These are phyloP conservation scores for Gonapodya prolifera DNA, from an alignment of 192 early-diverging fungal species.

Conservation along the genomic window DNA sequence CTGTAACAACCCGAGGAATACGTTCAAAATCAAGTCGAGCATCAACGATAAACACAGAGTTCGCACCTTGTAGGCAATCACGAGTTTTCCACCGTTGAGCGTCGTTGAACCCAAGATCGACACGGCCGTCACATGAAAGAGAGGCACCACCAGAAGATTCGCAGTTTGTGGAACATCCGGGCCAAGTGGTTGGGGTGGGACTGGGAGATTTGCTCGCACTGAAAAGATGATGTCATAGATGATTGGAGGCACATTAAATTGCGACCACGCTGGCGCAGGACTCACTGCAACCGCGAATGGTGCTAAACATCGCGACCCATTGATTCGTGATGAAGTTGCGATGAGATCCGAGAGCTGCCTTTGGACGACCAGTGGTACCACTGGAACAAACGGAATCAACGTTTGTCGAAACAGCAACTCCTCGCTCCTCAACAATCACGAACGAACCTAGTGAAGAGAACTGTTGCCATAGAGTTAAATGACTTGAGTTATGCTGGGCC, in stretches of 20 bases:
- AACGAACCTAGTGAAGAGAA: not conserved
- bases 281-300: not conserved
- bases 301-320: not conserved
- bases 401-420: too few relatives aligned
- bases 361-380: constrained; percentile 12
- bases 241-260: not conserved
- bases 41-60: too few relatives aligned
- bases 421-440: too few relatives aligned
- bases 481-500: too few relatives aligned
- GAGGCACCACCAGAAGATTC: constrained; percentile 6
- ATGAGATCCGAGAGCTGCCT: constrained; percentile 9
- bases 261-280: too few relatives aligned
- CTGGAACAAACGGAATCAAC: too few relatives aligned
- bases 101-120: not conserved
- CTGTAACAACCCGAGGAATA: not conserved
- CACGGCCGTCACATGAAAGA: constrained; percentile 13
- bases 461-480: too few relatives aligned
- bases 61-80: constrained; percentile 10
- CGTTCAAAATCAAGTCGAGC: too few relatives aligned
- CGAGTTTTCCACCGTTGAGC: constrained; percentile 1
- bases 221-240: not conserved
- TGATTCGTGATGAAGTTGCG: constrained; percentile 7
- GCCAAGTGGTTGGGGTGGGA: not conserved
- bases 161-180: not conserved
- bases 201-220: not conserved